These are phyloP conservation scores for Clavispora asparagi DNA, from an alignment of 805 yeast genomes.

Conservation along the genomic window DNA sequence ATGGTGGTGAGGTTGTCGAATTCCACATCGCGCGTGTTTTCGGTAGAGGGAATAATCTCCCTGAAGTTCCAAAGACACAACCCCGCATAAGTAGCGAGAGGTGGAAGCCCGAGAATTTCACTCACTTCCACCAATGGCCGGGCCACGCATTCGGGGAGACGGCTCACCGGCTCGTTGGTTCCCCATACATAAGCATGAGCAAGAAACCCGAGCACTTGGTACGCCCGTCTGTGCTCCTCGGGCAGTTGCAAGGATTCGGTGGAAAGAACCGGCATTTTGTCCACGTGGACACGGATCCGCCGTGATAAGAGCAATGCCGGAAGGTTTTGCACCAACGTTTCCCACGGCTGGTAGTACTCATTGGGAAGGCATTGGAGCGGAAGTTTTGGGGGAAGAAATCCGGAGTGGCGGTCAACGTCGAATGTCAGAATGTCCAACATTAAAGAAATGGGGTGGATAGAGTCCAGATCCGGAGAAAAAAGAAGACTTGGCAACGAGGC, in stretches of 20 bases:
- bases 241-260: constrained; percentile 40
- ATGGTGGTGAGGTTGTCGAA: constrained; percentile 72
- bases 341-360: constrained; percentile 74
- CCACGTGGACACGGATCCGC: constrained; percentile 58
- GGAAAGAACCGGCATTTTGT: constrained; percentile 53
- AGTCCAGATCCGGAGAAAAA: not conserved
- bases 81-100: constrained; percentile 84
- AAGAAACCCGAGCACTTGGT: constrained; percentile 70
- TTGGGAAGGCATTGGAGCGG: constrained; percentile 62
- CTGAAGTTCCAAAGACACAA: constrained; percentile 85
- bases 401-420: constrained; percentile 65
- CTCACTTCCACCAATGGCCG: constrained; percentile 61
- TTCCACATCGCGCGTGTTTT: constrained; percentile 35
- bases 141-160: constrained; percentile 64
- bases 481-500: not conserved
- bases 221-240: constrained; percentile 70
- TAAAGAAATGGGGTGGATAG: not conserved
- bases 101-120: constrained; percentile 66
- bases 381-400: constrained; percentile 68
- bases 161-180: constrained; percentile 53
- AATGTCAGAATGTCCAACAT: constrained; percentile 46
- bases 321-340: constrained; percentile 53
- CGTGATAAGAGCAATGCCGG: constrained; percentile 71
- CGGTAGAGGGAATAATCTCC: constrained; percentile 44
- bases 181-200: constrained; percentile 93